Conservation (phyloP, 805 yeast genomes). For the Saturnispora mendoncae region DNA sequence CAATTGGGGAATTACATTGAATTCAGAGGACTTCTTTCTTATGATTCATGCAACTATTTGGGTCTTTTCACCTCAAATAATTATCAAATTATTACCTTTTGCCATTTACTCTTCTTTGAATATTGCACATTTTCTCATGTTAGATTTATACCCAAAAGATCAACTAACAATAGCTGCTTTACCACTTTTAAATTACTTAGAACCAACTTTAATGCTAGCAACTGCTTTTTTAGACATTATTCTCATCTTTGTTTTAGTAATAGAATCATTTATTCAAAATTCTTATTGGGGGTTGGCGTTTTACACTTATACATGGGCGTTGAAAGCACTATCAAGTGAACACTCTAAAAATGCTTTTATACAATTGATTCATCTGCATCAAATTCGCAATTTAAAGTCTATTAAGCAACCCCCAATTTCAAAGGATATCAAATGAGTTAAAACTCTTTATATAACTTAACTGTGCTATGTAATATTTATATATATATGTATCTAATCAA, state of each 20-base stretch:
- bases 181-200: slow-evolving; percentile 32
- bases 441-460: no score
- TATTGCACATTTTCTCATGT: slow-evolving; percentile 26
- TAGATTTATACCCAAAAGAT: slow-evolving; percentile 28
- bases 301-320: slow-evolving; percentile 30
- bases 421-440: no score
- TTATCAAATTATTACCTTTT: slow-evolving; percentile 34
- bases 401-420: no score
- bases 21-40: slow-evolving; percentile 35
- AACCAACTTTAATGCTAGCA: slow-evolving; percentile 29
- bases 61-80: slow-evolving; percentile 27
- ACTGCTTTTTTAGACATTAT: slow-evolving; percentile 35
- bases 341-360: background rate
- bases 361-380: no score
- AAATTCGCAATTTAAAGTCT: no score
- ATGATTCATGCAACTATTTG: slow-evolving; percentile 32
- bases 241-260: slow-evolving; percentile 23
- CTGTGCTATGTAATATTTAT: no score
- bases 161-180: slow-evolving; percentile 27
- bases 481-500: no score
- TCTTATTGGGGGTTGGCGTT: slow-evolving; percentile 29
- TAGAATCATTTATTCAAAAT: slow-evolving; percentile 21
- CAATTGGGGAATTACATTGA: slow-evolving; percentile 19
- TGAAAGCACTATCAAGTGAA: slow-evolving; percentile 21
- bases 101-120: slow-evolving; percentile 35